Conservation (phyloP, 768 basidiomycete species). For the Leucocoprinus sp. region DNA sequence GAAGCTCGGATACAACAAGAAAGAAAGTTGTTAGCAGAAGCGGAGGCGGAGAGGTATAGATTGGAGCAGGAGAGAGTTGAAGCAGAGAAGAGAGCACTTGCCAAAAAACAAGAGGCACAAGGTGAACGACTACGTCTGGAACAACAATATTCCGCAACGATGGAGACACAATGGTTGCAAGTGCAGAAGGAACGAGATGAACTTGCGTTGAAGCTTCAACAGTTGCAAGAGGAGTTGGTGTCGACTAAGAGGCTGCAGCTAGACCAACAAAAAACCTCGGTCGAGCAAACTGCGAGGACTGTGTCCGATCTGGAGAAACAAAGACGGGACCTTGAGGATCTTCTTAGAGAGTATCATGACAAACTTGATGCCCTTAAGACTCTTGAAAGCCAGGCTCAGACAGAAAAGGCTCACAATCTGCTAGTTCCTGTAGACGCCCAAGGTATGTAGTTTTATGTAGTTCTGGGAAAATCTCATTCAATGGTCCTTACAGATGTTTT, state of each 20-base stretch:
- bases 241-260: constrained; percentile 15
- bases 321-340: constrained; percentile 7
- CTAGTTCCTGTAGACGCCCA: too few species aligned
- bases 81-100: constrained; percentile 18
- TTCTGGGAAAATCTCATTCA: too few species aligned
- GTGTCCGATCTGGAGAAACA: constrained; percentile 10
- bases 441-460: too few species aligned
- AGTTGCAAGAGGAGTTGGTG: constrained; percentile 12
- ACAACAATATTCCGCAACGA: constrained; percentile 14
- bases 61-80: constrained; percentile 21
- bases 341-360: constrained; percentile 5
- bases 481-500: constrained; percentile 52
- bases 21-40: constrained; percentile 16
- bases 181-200: constrained; percentile 16
- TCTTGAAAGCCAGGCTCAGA: not conserved
- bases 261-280: constrained; percentile 14
- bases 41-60: constrained; percentile 22
- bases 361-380: constrained; percentile 2
- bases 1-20: constrained; percentile 22
- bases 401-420: not conserved
- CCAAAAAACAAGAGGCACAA: constrained; percentile 18
- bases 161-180: constrained; percentile 19
- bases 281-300: constrained; percentile 8
- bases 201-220: constrained; percentile 4
- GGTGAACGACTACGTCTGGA: constrained; percentile 16